phyloP scores from a whole-genome alignment of 495 filamentous ascomycete species.

The Neurospora terricola region DNA sequence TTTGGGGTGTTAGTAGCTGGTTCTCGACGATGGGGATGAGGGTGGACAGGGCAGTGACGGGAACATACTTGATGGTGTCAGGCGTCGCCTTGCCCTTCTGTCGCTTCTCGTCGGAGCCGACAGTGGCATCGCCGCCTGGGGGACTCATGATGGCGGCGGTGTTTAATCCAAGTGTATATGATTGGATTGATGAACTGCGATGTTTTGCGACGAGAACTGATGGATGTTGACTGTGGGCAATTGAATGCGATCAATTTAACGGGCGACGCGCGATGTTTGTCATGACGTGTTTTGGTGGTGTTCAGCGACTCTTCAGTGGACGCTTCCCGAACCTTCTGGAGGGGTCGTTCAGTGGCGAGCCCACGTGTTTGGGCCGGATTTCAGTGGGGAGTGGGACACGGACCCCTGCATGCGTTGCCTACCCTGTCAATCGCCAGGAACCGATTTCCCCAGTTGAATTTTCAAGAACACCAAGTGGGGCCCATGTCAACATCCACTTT shows the following conservation, averaged over 20 bases:
- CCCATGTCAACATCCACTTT: background rate
- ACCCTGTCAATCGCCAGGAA: background rate
- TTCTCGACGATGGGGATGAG: background rate
- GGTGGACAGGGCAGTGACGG: background rate
- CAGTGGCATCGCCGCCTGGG: conserved; percentile 30
- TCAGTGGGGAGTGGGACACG: background rate
- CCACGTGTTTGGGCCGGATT: background rate
- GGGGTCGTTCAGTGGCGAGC: background rate
- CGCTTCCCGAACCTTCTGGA: background rate
- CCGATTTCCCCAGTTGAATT: background rate
- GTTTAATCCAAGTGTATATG: background rate
- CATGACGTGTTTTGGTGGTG: background rate
- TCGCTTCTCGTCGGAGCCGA: conserved; percentile 41
- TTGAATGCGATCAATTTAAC: background rate
- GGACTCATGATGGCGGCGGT: conserved; percentile 29
- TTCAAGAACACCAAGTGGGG: background rate
- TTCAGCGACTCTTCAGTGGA: background rate
- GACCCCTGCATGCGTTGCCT: background rate
- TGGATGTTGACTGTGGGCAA: background rate
- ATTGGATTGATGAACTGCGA: background rate
- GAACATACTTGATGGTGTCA: conserved; percentile 59
- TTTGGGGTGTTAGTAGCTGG: background rate
- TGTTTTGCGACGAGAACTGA: background rate
- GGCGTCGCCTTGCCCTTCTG: conserved; percentile 71
- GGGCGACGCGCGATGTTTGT: background rate